phyloP scores from a whole-genome alignment of 2,329 filamentous ascomycete species.

The Mycosphaerella arachidis region DNA sequence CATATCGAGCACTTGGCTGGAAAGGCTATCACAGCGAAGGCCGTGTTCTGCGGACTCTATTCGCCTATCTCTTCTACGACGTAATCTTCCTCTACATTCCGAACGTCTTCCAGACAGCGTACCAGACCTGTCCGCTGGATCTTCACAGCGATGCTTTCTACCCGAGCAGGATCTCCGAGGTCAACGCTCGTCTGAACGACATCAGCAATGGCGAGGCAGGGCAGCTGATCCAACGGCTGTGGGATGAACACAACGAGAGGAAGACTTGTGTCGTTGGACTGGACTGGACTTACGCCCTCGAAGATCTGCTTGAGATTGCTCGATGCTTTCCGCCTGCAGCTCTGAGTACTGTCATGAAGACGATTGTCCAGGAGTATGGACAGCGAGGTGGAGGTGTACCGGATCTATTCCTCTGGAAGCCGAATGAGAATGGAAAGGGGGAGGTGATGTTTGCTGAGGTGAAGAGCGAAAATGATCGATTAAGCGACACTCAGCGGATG shows the following conservation, averaged over 20 bases:
- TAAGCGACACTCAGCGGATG: conserved; percentile 92
- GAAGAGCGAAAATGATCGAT: conserved; percentile 69
- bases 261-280: conserved; percentile 86
- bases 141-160: conserved; percentile 92
- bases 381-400: conserved; percentile 83
- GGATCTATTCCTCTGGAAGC: conserved; percentile 84
- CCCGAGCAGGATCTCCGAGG: conserved; percentile 76
- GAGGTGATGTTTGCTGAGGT: conserved; percentile 44
- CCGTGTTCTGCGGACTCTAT: conserved; percentile 82
- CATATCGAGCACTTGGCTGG: conserved; percentile 79
- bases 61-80: conserved; percentile 84
- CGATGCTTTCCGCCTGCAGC: conserved; percentile 74
- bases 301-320: conserved; percentile 75
- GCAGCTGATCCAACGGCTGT: conserved; percentile 62
- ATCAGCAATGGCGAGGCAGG: conserved; percentile 78
- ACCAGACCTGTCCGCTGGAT: conserved; percentile 89
- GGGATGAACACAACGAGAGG: conserved; percentile 62
- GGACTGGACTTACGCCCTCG: conserved; percentile 79
- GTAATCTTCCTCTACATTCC: conserved; percentile 88
- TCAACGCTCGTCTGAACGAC: conserved; percentile 79
- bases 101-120: conserved; percentile 94
- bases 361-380: conserved; percentile 91
- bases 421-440: conserved; percentile 26
- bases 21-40: conserved; percentile 94
- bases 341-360: conserved; percentile 79